Percentiles rank a stretch among this genome's conserved stretches.
Conservation (phyloP, 495 filamentous ascomycete genomes). For the Aspergillus avenaceus region DNA sequence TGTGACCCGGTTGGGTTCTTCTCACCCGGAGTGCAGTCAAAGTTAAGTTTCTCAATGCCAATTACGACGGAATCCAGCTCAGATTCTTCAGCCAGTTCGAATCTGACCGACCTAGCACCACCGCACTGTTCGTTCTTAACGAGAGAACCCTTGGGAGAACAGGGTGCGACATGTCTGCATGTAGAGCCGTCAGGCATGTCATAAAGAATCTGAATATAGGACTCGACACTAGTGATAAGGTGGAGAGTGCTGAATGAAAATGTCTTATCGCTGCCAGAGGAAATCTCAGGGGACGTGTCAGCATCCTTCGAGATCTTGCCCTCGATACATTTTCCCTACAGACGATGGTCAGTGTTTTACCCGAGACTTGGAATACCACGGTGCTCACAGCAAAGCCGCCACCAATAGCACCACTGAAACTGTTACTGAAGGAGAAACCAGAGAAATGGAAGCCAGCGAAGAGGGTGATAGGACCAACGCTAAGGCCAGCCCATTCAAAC, state of each 20-base stretch:
- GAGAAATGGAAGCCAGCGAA: slow-evolving; percentile 71
- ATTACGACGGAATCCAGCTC: slow-evolving; percentile 56
- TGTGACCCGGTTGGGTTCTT: slow-evolving; percentile 19
- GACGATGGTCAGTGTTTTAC: slow-evolving; percentile 7
- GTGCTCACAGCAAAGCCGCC: slow-evolving; percentile 42
- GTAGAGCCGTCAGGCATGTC: slow-evolving; percentile 71
- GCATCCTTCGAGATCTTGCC: slow-evolving; percentile 44
- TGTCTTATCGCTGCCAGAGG: slow-evolving; percentile 45
- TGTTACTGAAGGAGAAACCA: slow-evolving; percentile 62
- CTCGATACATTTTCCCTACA: slow-evolving; percentile 61
- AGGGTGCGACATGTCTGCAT: slow-evolving; percentile 69
- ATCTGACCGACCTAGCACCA: slow-evolving; percentile 75
- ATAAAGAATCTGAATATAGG: slow-evolving; percentile 78
- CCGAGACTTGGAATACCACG: slow-evolving; percentile 13
- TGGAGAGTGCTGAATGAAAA: slow-evolving; percentile 75
- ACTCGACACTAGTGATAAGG: slow-evolving; percentile 67
- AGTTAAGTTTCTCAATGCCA: slow-evolving; percentile 72
- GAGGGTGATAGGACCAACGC: slow-evolving; percentile 54
- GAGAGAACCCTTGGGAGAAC: slow-evolving; percentile 58
- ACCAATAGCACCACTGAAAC: slow-evolving; percentile 45
- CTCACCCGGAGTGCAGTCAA: slow-evolving; percentile 63
- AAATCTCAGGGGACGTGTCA: slow-evolving; percentile 53
- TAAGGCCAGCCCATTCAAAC: slow-evolving; percentile 66
- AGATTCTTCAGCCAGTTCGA: slow-evolving; percentile 63
- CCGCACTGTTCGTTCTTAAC: slow-evolving; percentile 85